Base-by-base conservation (phyloP, 257 asterid species). In the Solanum ossicruentum region DNA sequence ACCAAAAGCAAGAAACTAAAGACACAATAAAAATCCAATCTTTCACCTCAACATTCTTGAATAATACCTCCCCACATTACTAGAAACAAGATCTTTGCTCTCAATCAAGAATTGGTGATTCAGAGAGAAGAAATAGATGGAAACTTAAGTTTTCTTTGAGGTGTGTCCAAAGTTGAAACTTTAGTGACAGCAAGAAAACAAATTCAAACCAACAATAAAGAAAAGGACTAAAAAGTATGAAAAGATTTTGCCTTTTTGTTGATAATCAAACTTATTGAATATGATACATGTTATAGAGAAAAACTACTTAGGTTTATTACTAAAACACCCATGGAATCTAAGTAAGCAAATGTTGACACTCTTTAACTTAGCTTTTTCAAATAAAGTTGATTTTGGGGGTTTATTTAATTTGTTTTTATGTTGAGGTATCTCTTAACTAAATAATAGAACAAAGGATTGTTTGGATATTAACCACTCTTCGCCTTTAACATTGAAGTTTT, bases 211-310 rank as follows among this genome's bases (percentile, higher is more conserved):
- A 49, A 78, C 41, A 13, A 70, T 69, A 81, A 60, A 81, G 26
- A 72, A 54, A 51, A 71, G 36, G 72, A 80, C 75, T 81, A 71
- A 58, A 65, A 70, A 58, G 79, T 8, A 84, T 32, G 80, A 79
- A 49, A 32, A 60, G 57, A 58, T 56, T 12, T 69, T 45, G 60
- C 51, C 51, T 32, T 63, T 39, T 26, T 83, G 71, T 13, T 20
- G 54, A 81, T 51, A 85, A 75, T 85, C 87, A 87, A 87, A 75
- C 80, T 71, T 52, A 39, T 28, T 66, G 41, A 82, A 84, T 73
- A 84, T 84, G 87, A 81, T 81, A 23, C 56, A 28, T 71, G 84
- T 82, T 82, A 85, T 75, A 39, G 56, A 54, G 79, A 28, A 71
- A 61, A 84, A 87, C 36, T 69, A 21, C 18, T 18, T 41, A 36